Base-by-base conservation (phyloP, 2,329 filamentous ascomycete genomes). In the Waltergamsia citrina region DNA sequence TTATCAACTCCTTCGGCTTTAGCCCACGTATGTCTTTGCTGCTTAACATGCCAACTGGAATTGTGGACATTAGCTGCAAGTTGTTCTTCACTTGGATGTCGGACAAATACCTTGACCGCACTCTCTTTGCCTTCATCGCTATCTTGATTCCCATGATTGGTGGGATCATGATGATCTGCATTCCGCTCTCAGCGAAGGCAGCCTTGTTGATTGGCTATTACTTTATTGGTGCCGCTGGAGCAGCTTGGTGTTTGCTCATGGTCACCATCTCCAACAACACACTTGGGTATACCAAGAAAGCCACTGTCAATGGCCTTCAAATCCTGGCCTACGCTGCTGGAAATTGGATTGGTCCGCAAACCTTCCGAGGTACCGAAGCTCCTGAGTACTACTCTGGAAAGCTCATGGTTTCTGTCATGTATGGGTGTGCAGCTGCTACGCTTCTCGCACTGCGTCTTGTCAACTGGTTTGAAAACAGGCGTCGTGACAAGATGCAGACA, bases 31-130 rank as follows among this genome's bases (percentile, higher is more conserved):
- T 62, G 5, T 71, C 71, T 0, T 72, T 74, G 16, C 54, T 74
- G 0, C 69, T 74, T 51, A 74, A 74, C 40, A 73, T 74, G 38
- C 71, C 69, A 0, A 73, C 74, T 37, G 72, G 73, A 4, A 63
- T 62, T 1, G 70, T 77, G 45, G 43, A 45, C 29, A 40, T 43
- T 28, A 24, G 26, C 29, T 38, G 41, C 40, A 37, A 46, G 39
- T 37, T 43, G 32, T 43, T 43, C 18, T 43, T 53, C 28, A 46
- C 50, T n/a, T 50, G 36, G 27, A 32, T 47, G 7, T 49, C 50
- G 4, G 48, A 51, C 38, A 40, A 37, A 16, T 38, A 41, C 21
- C 33, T 48, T 11, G 46, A 52, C 33, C 42, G 48, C 14, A 39
- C 43, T 4, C 30, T 47, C 5, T 45, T 46, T 23, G 46, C 47